Percentiles rank a stretch among this genome's conserved stretches.
These are phyloP conservation scores for Solanum verrucosum DNA, from an alignment of 257 asterid genomes.

Conservation along the genomic window DNA sequence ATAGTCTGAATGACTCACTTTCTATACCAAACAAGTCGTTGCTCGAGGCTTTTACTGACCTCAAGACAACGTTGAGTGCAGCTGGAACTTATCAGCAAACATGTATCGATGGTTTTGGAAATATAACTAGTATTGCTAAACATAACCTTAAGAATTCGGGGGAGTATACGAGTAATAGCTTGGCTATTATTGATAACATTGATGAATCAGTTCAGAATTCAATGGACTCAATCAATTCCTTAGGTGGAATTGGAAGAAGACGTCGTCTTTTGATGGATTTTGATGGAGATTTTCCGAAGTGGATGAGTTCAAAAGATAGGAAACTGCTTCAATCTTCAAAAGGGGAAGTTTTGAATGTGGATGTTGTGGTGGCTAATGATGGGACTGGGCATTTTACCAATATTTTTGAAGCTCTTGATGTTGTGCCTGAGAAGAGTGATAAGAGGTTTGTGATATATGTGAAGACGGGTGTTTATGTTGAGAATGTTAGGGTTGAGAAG, in stretches of 20 bases:
- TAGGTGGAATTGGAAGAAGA: slow-evolving; percentile 6
- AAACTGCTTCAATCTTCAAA: background rate
- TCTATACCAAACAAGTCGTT: background rate
- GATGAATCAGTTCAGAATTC: slow-evolving; percentile 1
- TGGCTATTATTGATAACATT: slow-evolving; percentile 8
- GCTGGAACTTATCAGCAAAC: slow-evolving; percentile 23
- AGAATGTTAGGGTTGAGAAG: slow-evolving; percentile 5
- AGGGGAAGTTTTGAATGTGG: background rate
- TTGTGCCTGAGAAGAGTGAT: background rate
- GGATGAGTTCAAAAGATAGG: slow-evolving; percentile 14
- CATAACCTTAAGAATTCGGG: slow-evolving; percentile 9
- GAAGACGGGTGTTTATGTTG: slow-evolving; percentile 6
- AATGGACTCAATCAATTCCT: background rate
- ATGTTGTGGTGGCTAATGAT: slow-evolving; percentile 16
- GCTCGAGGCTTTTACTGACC: slow-evolving; percentile 6
- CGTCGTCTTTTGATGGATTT: slow-evolving; percentile 13
- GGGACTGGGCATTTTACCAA: slow-evolving; percentile 6
- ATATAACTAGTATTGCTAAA: background rate
- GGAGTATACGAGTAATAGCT: slow-evolving; percentile 19
- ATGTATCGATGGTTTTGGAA: slow-evolving; percentile 13
- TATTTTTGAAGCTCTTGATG: slow-evolving; percentile 1
- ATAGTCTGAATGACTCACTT: slow-evolving; percentile 19
- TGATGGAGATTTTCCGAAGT: background rate
- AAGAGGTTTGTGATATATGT: slow-evolving; percentile 5
- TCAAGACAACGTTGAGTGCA: slow-evolving; percentile 19